Conservation (phyloP, 1,284 basidiomycete genomes). For the Malassezia nana region DNA sequence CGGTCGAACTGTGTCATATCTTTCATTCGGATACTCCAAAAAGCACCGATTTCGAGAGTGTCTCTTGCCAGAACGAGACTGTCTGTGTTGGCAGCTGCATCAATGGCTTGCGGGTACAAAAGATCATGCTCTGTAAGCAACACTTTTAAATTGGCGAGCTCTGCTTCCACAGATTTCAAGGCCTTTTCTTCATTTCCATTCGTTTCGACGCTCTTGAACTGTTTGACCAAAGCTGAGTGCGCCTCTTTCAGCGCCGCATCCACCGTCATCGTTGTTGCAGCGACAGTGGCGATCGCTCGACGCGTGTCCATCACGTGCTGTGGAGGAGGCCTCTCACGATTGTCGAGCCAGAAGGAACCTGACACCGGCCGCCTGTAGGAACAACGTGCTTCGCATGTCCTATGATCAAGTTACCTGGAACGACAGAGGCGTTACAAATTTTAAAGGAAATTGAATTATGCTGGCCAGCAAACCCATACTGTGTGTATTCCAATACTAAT, state of each 20-base stretch:
- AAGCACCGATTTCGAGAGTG: constrained; percentile 87
- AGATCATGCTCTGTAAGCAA: constrained; percentile 67
- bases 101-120: constrained; percentile 55
- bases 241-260: constrained; percentile 12
- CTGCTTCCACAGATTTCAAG: constrained; percentile 17
- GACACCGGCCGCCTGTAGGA: neutral
- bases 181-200: neutral
- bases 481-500: neutral
- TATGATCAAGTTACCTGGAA: neutral
- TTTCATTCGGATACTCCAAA: constrained; percentile 76
- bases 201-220: neutral
- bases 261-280: constrained; percentile 2
- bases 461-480: neutral
- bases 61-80: constrained; percentile 57
- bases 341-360: neutral
- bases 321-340: neutral
- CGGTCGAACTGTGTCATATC: constrained; percentile 87
- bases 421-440: neutral
- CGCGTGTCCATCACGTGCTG: constrained; percentile 9
- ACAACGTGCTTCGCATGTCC: neutral
- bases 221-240: constrained; percentile 1
- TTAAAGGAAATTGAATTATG: neutral
- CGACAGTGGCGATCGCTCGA: neutral
- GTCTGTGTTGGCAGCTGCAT: constrained; percentile 7
- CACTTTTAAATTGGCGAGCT: constrained; percentile 54